These are phyloP conservation scores for Pythium graminicola DNA, from an alignment of 352 stramenopile species.

Conservation along the genomic window DNA sequence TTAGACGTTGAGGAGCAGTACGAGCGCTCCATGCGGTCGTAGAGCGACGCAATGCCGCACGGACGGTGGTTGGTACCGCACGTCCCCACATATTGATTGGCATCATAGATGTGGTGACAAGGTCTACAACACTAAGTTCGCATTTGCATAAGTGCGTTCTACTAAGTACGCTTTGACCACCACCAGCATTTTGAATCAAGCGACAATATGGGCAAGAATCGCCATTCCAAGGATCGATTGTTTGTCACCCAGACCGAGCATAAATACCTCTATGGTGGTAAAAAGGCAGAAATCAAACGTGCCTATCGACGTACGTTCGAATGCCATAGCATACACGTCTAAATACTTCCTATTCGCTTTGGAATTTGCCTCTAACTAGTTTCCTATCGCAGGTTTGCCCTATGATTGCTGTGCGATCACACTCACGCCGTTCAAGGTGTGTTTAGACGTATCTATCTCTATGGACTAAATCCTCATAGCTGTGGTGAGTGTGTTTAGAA, in stretches of 20 bases:
- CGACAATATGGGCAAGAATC: constrained; percentile 83
- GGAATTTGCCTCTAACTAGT: background rate
- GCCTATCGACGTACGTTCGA: constrained; percentile 60
- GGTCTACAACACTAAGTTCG: constrained; percentile 12
- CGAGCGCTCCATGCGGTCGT: background rate
- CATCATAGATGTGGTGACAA: constrained; percentile 1
- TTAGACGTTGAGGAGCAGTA: background rate
- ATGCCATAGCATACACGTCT: background rate
- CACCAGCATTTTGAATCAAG: background rate
- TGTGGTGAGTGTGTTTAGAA: constrained; percentile 43
- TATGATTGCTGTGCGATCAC: constrained; percentile 99
- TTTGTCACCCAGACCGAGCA: constrained; percentile 89
- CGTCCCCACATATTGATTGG: constrained; percentile 21
- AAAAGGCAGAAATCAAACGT: constrained; percentile 79
- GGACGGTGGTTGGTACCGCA: constrained; percentile 2
- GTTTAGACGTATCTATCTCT: background rate
- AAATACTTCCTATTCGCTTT: too few relatives aligned
- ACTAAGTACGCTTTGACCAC: background rate
- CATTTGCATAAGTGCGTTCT: background rate
- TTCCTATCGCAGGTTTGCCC: constrained; percentile 89
- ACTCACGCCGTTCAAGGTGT: constrained; percentile 82
- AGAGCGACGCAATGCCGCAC: constrained; percentile 1
- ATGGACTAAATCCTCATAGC: background rate
- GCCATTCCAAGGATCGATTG: constrained; percentile 85
- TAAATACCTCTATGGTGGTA: constrained; percentile 91